A percentile compares a stretch with the other conserved stretches of the same genome.
phyloP scores from a whole-genome alignment of 352 stramenopile genomes.

The Phytophthora vignae region DNA sequence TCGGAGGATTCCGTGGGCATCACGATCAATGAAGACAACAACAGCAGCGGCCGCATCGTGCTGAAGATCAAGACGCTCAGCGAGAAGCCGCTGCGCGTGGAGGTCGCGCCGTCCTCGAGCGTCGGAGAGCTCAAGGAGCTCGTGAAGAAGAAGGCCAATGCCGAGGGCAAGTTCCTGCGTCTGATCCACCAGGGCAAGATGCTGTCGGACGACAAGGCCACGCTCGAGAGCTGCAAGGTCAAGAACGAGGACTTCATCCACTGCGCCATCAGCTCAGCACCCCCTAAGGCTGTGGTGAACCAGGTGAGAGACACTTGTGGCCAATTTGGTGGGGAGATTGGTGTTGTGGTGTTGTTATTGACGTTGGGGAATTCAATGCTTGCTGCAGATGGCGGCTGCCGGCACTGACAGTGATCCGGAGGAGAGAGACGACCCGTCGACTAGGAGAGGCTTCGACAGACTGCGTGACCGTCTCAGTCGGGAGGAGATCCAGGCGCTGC shows the following conservation, averaged over 20 bases:
- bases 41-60: constrained; percentile 55
- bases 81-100: constrained; percentile 84
- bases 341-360: neutral
- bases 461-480: constrained; percentile 84
- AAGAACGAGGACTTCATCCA: constrained; percentile 89
- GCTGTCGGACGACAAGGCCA: constrained; percentile 85
- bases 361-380: constrained; percentile 9
- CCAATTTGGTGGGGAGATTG: neutral
- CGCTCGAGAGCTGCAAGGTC: constrained; percentile 76
- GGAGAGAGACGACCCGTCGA: constrained; percentile 65
- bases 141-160: constrained; percentile 78
- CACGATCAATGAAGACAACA: constrained; percentile 58
- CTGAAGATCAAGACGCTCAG: constrained; percentile 89
- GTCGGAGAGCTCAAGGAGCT: constrained; percentile 80
- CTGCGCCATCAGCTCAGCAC: constrained; percentile 83
- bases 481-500: constrained; percentile 86
- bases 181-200: constrained; percentile 91
- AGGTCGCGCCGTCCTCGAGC: constrained; percentile 66
- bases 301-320: constrained; percentile 54
- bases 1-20: constrained; percentile 58
- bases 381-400: constrained; percentile 28
- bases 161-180: constrained; percentile 86
- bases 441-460: constrained; percentile 77
- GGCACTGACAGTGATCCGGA: constrained; percentile 52
- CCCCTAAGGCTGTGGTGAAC: constrained; percentile 79